These are phyloP conservation scores for Pythium scleroteichum DNA, from an alignment of 352 stramenopile genomes.

Conservation along the genomic window DNA sequence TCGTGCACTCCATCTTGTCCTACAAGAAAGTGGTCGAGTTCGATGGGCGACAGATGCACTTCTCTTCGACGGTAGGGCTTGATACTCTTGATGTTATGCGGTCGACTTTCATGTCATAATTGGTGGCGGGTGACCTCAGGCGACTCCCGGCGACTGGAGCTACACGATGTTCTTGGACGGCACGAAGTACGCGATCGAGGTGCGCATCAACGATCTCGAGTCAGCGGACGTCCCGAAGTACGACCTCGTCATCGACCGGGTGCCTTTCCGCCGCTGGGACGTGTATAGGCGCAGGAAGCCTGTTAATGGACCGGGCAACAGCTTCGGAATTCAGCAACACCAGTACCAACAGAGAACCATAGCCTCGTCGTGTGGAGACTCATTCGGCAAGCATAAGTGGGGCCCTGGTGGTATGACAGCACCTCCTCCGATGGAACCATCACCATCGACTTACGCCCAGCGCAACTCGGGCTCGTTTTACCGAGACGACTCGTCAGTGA, in stretches of 20 bases:
- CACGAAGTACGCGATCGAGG: conserved; percentile 74
- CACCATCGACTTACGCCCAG: conserved; percentile 27
- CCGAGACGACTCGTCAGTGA: neutral
- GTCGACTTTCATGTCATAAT: no score
- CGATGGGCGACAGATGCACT: conserved; percentile 81
- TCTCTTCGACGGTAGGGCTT: conserved; percentile 61
- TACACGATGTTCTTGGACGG: conserved; percentile 80
- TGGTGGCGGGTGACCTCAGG: conserved; percentile 36
- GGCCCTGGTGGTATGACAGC: conserved; percentile 51
- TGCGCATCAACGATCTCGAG: conserved; percentile 86
- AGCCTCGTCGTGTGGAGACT: conserved; percentile 17
- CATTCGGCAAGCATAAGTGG: conserved; percentile 71
- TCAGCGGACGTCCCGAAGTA: conserved; percentile 81
- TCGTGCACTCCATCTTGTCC: conserved; percentile 83
- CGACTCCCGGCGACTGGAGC: conserved; percentile 71
- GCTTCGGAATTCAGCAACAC: conserved; percentile 26
- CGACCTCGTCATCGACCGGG: conserved; percentile 76
- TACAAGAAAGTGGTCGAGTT: conserved; percentile 88
- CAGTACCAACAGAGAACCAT: conserved; percentile 25
- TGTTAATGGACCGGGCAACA: neutral
- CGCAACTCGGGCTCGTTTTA: conserved; percentile 23
- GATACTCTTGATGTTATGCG: neutral
- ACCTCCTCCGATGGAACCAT: conserved; percentile 29
- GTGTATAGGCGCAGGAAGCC: conserved; percentile 77
- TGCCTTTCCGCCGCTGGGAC: conserved; percentile 84